A percentile compares a stretch with the other conserved stretches of the same genome.
phyloP scores from a whole-genome alignment of 352 stramenopile genomes.

The Globisporangium rhizosaccharum region DNA sequence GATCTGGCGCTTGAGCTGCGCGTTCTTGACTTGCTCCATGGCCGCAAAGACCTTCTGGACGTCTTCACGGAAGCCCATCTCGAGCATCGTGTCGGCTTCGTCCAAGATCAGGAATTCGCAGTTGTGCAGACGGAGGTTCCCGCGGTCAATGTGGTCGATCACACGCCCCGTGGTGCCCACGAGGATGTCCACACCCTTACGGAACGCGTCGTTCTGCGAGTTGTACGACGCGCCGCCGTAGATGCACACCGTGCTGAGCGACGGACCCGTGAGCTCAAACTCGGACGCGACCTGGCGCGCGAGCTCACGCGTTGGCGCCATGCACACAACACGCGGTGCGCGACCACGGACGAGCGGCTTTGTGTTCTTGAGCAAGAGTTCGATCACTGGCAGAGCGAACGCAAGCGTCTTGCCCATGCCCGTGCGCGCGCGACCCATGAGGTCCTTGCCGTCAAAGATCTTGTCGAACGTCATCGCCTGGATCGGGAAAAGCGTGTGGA shows the following conservation, averaged over 20 bases:
- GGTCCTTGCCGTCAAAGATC: conserved; percentile 93
- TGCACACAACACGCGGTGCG: conserved; percentile 91
- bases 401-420: conserved; percentile 99
- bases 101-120: conserved; percentile 92
- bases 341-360: conserved; percentile 64
- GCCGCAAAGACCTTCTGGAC: conserved; percentile 91
- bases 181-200: conserved; percentile 88
- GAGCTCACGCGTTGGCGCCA: conserved; percentile 97
- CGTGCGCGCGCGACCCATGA: conserved; percentile 96
- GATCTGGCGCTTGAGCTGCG: conserved; percentile 63
- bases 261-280: conserved; percentile 78
- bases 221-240: conserved; percentile 91
- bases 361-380: conserved; percentile 85
- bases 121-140: conserved; percentile 84
- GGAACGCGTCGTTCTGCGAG: conserved; percentile 86
- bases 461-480: conserved; percentile 94
- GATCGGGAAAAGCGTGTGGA: conserved; percentile 89
- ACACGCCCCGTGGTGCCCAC: conserved; percentile 92
- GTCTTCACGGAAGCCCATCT: conserved; percentile 95
- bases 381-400: conserved; percentile 95
- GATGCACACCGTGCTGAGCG: conserved; percentile 85
- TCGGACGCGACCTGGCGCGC: conserved; percentile 94
- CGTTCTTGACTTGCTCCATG: conserved; percentile 68
- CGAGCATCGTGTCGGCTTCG: conserved; percentile 94
- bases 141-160: conserved; percentile 91